Evolutionary conservation across 441 rosid genomes (phyloP), one percentile per base, ranked within the genome.

Genomic region (Euphorbia schlechtendalii): DNA sequence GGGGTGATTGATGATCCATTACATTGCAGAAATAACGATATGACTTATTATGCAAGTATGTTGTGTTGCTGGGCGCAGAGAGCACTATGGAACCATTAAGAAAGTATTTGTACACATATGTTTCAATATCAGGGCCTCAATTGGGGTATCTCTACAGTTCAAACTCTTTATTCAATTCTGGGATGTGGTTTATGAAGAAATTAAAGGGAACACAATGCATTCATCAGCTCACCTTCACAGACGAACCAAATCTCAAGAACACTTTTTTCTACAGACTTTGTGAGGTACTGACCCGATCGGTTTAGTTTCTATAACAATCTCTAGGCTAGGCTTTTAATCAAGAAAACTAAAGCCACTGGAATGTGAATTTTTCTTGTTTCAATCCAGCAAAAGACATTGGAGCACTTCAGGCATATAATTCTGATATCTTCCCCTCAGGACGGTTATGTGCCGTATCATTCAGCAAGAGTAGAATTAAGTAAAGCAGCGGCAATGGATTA

Each of bases 391-490:
- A 92, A 83, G 84, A 89, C 98, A 27, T 76, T 92, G 69, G 92
- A 87, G 67, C 77, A 82, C 65, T 92, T 92, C 82, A 83, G 62
- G 77, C 72, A 86, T 61, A 77, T 87, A 69, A 65, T 92, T 68
- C 89, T 92, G 56, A 67, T 92, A 12, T 87, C 96, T 8, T 89
- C 98, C 0, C 96, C 98, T 40, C 84, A 93, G 97, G 99, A 94
- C 70, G 98, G 98, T 34, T 94, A 94, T 76, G 91, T 94, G 75
- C 99, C 99, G 3, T 86, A 94, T 73, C 98, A 94, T 76, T 94
- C 99, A 4, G 98, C 99, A 4, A 74, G 98, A 77, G 85, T 94
- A 5, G 94, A 94, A 75, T 69, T 83, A 30, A 87, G 92, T 72
- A 87, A 78, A 48, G 83, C 90, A 61, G 87, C 94, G 32, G 78